Percentiles rank a stretch among this genome's conserved stretches.
These are phyloP conservation scores for Coemansia sp. DNA, from an alignment of 371 early-diverging fungal genomes.

Conservation along the genomic window DNA sequence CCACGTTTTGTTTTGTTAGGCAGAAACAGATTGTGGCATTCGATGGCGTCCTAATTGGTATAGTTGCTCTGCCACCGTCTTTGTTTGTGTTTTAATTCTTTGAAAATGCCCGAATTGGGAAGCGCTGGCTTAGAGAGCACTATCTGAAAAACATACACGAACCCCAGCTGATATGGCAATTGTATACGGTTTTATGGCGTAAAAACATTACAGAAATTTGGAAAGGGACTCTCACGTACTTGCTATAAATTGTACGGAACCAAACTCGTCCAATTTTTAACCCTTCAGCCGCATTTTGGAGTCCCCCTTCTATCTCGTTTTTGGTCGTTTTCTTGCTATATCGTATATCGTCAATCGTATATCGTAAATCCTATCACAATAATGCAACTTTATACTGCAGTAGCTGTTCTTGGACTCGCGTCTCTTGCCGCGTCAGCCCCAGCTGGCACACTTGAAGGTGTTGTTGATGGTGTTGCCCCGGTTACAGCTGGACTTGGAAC, in stretches of 20 bases:
- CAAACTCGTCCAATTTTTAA: background rate
- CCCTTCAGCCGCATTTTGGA: background rate
- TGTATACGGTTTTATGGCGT: too few species aligned
- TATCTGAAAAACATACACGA: background rate
- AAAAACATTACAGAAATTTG: too few species aligned
- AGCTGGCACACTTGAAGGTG: background rate
- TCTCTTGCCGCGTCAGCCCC: slow-evolving; percentile 20
- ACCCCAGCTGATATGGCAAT: too few species aligned
- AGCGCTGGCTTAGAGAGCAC: background rate
- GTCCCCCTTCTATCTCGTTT: background rate
- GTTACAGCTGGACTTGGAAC: background rate
- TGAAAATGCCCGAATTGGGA: background rate
- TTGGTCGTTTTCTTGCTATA: background rate
- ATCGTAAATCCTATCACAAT: background rate
- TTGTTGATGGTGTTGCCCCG: background rate
- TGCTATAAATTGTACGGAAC: background rate
- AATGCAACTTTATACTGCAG: background rate
- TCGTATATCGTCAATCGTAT: background rate
- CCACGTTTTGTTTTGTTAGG: background rate
- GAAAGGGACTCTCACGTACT: background rate
- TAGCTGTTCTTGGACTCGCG: background rate
- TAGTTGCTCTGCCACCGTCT: background rate
- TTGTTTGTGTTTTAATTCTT: background rate
- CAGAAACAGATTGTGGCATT: background rate
- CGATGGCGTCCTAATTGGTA: background rate